A percentile compares a stretch with the other conserved stretches of the same genome.
Evolutionary conservation across 2,329 filamentous ascomycete genomes (phyloP).

Genomic region (Aspergillus transmontanensis): DNA sequence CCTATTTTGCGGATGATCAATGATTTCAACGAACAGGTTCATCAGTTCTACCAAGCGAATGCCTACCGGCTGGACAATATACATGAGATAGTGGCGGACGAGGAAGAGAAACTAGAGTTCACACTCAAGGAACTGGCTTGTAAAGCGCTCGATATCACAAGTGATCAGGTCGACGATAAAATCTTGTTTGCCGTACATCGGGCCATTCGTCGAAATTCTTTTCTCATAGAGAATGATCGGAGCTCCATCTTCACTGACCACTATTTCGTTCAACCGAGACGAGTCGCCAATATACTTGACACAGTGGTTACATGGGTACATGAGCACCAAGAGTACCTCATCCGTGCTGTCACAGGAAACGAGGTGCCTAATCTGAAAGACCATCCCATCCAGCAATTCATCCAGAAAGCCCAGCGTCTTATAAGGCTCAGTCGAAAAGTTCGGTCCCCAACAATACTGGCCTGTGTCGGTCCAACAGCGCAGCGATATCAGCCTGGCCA

Average conservation of each 20-base stretch:
- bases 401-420: conserved; percentile 47
- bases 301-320: conserved; percentile 59
- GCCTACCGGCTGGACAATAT: conserved; percentile 37
- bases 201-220: conserved; percentile 33
- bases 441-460: conserved; percentile 46
- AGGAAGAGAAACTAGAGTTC: conserved; percentile 35
- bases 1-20: conserved; percentile 38
- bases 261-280: conserved; percentile 56
- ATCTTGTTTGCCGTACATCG: conserved; percentile 40
- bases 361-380: conserved; percentile 26
- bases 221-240: conserved; percentile 38
- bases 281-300: conserved; percentile 51
- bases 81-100: conserved; percentile 42
- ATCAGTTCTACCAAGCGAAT: conserved; percentile 39
- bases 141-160: conserved; percentile 34
- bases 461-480: conserved; percentile 45
- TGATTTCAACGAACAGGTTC: conserved; percentile 36
- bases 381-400: conserved; percentile 46
- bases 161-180: conserved; percentile 32
- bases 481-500: conserved; percentile 30
- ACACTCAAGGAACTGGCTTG: conserved; percentile 42
- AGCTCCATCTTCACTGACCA: conserved; percentile 37
- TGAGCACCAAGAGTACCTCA: conserved; percentile 47
- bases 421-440: conserved; percentile 45
- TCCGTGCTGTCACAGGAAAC: conserved; percentile 30